Evolutionary conservation across 176 grass and related monocot genomes (phyloP).

Genomic region (Eragrostis nindensis): DNA sequence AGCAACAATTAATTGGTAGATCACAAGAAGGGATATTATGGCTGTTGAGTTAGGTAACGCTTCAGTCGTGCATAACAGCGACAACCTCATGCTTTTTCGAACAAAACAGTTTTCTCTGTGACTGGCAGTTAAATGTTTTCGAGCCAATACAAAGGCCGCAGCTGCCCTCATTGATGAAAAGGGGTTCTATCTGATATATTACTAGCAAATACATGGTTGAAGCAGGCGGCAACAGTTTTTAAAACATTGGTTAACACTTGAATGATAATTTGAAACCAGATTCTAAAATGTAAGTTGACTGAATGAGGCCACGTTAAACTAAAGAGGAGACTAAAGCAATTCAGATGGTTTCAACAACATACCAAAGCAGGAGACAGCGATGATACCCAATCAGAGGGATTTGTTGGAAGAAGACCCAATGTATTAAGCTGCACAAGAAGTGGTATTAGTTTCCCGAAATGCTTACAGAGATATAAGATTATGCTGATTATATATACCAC

Average conservation of each 20-base stretch:
- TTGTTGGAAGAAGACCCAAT: slow-evolving; percentile 96
- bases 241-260: slow-evolving; percentile 4
- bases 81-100: neutral
- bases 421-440: slow-evolving; percentile 76
- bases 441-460: slow-evolving; percentile 21
- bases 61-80: neutral
- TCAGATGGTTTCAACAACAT: slow-evolving; percentile 24
- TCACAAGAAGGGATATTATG: neutral
- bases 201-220: neutral
- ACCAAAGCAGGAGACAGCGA: slow-evolving; percentile 82
- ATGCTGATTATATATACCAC: neutral
- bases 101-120: neutral
- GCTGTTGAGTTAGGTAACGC: neutral
- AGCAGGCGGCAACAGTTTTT: neutral
- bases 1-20: neutral
- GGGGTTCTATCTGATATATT: slow-evolving; percentile 18
- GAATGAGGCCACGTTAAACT: neutral
- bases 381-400: slow-evolving; percentile 94
- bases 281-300: neutral
- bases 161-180: neutral
- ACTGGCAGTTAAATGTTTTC: neutral
- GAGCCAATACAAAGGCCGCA: neutral
- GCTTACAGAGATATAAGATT: slow-evolving; percentile 12
- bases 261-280: neutral
- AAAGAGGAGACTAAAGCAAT: neutral